These are phyloP conservation scores for Sugiyamaella boreocaroliniensis DNA, from an alignment of 805 yeast genomes.

Conservation along the genomic window DNA sequence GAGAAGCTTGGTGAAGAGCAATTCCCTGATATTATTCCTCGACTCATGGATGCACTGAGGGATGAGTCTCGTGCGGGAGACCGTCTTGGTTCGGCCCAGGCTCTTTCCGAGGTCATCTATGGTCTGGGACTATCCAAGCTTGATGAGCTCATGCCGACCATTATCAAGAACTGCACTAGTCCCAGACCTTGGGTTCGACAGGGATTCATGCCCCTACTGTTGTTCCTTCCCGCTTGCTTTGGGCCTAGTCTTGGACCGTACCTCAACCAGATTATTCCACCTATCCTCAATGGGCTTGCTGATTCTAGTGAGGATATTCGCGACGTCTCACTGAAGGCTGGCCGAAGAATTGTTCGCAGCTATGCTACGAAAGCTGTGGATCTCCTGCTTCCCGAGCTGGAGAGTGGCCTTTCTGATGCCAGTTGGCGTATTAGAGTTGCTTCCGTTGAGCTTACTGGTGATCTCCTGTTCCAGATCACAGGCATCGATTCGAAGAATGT, in stretches of 20 bases:
- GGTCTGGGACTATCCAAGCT: conserved; percentile 84
- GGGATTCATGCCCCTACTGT: conserved; percentile 83
- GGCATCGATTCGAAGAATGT: conserved; percentile 57
- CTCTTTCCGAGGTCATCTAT: conserved; percentile 84
- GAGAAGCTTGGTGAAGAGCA: conserved; percentile 94
- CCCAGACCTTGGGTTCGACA: conserved; percentile 72
- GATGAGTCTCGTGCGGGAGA: conserved; percentile 82
- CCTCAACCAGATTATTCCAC: conserved; percentile 78
- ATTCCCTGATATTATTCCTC: conserved; percentile 86
- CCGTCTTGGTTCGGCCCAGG: conserved; percentile 95
- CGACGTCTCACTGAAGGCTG: conserved; percentile 86
- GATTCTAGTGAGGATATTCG: conserved; percentile 81
- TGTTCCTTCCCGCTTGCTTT: conserved; percentile 90
- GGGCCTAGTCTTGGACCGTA: conserved; percentile 90
- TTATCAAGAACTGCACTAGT: conserved; percentile 63
- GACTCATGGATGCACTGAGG: conserved; percentile 64
- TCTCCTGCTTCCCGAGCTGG: conserved; percentile 86
- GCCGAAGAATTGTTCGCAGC: conserved; percentile 82
- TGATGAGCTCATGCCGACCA: conserved; percentile 80
- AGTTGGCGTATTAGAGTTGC: conserved; percentile 84
- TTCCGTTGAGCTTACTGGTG: conserved; percentile 93
- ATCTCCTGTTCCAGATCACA: conserved; percentile 84
- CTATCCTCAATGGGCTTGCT: conserved; percentile 85
- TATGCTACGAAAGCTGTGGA: conserved; percentile 92
- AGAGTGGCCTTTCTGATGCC: conserved; percentile 75